phyloP scores from a whole-genome alignment of 805 yeast genomes.

The Crinitomyces ghanaensis region DNA sequence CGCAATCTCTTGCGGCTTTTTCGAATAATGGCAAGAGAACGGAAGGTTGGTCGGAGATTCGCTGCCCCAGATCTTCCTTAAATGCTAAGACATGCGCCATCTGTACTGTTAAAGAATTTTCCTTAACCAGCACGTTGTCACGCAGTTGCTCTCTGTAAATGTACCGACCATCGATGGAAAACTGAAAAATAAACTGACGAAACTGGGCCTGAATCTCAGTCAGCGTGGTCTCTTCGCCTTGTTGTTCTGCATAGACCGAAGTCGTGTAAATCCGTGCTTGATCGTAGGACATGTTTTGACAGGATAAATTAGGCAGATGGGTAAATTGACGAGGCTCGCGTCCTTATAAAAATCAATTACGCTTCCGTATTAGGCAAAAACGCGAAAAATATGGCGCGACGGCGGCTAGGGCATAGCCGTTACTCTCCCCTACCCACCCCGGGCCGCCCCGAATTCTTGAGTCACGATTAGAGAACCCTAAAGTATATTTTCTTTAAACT shows the following conservation, averaged over 20 bases:
- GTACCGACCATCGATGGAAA: conserved; percentile 71
- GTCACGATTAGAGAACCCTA: too few species aligned
- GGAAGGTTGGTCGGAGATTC: conserved; percentile 72
- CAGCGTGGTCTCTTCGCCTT: conserved; percentile 34
- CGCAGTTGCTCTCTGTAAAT: conserved; percentile 75
- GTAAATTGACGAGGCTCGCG: too few species aligned
- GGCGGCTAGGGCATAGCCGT: too few species aligned
- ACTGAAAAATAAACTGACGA: conserved; percentile 72
- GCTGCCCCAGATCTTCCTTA: conserved; percentile 81
- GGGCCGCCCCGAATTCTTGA: too few species aligned
- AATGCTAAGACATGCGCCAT: conserved; percentile 77
- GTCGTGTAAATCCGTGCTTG: conserved; percentile 37
- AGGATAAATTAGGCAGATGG: too few species aligned
- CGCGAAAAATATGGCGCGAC: too few species aligned
- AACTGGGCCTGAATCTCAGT: conserved; percentile 34
- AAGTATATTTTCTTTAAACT: too few species aligned
- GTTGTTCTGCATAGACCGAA: conserved; percentile 71
- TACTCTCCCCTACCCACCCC: too few species aligned
- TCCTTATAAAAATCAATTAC: too few species aligned
- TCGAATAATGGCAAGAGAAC: conserved; percentile 78
- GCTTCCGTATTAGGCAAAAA: too few species aligned
- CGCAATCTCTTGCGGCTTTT: conserved; percentile 46
- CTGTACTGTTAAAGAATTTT: conserved; percentile 61
- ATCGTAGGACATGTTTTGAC: conserved; percentile 32
- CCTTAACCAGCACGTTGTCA: conserved; percentile 69